phyloP scores from a whole-genome alignment of 208 protist genomes.

The Trypanosoma mega region DNA sequence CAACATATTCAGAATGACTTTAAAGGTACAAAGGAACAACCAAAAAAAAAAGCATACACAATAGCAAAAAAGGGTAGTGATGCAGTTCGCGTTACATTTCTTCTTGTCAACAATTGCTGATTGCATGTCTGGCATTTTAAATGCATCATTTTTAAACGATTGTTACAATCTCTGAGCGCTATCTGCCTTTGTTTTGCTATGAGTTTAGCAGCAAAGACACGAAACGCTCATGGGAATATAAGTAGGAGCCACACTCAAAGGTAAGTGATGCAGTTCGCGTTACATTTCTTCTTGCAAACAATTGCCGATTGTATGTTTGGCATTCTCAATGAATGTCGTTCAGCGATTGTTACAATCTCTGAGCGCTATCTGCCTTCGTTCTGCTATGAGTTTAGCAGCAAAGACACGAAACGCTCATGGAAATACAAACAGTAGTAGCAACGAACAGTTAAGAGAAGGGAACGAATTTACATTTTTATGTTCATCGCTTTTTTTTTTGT shows the following conservation, averaged over 20 bases:
- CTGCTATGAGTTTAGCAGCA: conserved; percentile 21
- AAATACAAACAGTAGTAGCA: conserved; percentile 20
- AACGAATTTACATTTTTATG: too few relatives aligned
- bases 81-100: too few relatives aligned
- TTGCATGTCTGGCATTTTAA: too few relatives aligned
- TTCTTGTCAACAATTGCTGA: too few relatives aligned
- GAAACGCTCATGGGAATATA: conserved; percentile 33
- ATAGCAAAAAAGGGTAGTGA: neutral
- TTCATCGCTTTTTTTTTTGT: too few relatives aligned
- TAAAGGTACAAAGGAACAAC: conserved; percentile 4
- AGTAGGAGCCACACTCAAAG: too few relatives aligned
- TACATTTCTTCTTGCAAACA: too few relatives aligned
- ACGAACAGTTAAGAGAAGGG: too few relatives aligned
- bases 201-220: conserved; percentile 25
- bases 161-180: conserved; percentile 22
- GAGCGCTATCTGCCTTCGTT: conserved; percentile 26
- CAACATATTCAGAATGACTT: conserved; percentile 6
- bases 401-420: conserved; percentile 31
- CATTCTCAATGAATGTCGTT: too few relatives aligned
- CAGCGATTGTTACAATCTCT: conserved; percentile 14
- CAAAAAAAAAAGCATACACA: conserved; percentile 11
- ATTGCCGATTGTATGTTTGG: too few relatives aligned
- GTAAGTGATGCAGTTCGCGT: too few relatives aligned
- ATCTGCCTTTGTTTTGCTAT: conserved; percentile 27
- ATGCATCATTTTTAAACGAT: too few relatives aligned